A percentile compares a stretch with the other conserved stretches of the same genome.
Conservation (phyloP, 2,329 filamentous ascomycete genomes). For the Onygenales sp. region DNA sequence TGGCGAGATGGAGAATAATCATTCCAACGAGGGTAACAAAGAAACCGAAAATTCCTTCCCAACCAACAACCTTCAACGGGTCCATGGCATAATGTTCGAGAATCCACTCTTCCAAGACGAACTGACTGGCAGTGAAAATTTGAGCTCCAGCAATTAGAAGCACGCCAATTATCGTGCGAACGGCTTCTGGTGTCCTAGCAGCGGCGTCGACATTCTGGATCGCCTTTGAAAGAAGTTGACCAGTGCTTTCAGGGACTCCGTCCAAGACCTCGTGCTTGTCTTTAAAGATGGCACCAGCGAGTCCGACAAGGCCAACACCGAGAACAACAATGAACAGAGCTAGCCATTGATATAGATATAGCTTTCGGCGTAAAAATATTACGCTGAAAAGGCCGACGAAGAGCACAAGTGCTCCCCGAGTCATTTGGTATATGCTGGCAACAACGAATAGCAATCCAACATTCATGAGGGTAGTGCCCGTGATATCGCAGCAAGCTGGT, state of each 20-base stretch:
- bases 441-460: slow-evolving; percentile 87
- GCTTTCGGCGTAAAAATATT: slow-evolving; percentile 68
- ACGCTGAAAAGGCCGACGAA: slow-evolving; percentile 96
- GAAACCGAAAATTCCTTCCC: slow-evolving; percentile 93
- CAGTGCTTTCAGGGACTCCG: slow-evolving; percentile 13
- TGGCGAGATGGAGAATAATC: slow-evolving; percentile 64
- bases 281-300: slow-evolving; percentile 74
- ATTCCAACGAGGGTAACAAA: slow-evolving; percentile 67
- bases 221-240: slow-evolving; percentile 26
- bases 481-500: slow-evolving; percentile 87
- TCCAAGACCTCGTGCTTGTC: slow-evolving; percentile 41
- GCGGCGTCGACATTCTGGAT: slow-evolving; percentile 34
- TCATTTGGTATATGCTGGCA: slow-evolving; percentile 98
- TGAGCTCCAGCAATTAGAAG: slow-evolving; percentile 87
- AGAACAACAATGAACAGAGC: slow-evolving; percentile 77
- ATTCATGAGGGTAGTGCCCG: slow-evolving; percentile 95
- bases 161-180: slow-evolving; percentile 70
- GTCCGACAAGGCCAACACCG: slow-evolving; percentile 80
- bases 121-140: slow-evolving; percentile 94
- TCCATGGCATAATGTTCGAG: slow-evolving; percentile 70
- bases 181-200: slow-evolving; percentile 45
- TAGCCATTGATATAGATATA: slow-evolving; percentile 86
- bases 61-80: slow-evolving; percentile 84
- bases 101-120: slow-evolving; percentile 91
- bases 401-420: slow-evolving; percentile 81